Evolutionary conservation across 352 stramenopile species (phyloP), one percentile per base, ranked within the genome.

Genomic region (Pythium utonaiense): DNA sequence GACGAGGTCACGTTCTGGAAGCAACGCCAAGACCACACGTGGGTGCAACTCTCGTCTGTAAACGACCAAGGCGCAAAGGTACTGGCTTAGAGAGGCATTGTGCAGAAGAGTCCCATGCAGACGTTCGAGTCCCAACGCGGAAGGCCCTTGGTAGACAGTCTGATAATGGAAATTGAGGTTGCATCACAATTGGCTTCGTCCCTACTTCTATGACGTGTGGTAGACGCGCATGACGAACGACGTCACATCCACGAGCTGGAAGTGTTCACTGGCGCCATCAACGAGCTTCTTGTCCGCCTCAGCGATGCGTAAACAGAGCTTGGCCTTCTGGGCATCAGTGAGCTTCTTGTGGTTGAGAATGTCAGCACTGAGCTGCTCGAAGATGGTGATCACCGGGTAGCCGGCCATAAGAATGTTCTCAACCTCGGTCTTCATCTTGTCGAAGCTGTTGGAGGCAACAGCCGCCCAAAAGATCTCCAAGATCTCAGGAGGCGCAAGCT

Each of bases 231-330:
- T 92, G 49, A 95, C 84, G 63, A 80, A 91, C 12, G 86, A 91
- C 51, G 81, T 84, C 17, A 99, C 89, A 62, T 98, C 91, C 71
- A 99, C 82, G 42, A 99, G 78, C 73, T 99, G 96, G 69, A 99
- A 94, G 57, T 96, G 78, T 62, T 99, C 97, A 76, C 96, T 98
- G 14, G 91, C 94, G 22, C 95, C 95, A 66, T 99, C 95, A 13
- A 98, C 88, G 44, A 99, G 89, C 56, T 88, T 92, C 71, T 98
- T 98, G 78, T 99, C 96, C 9, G 92, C 91, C 71, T 98, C 84
- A 7, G 96, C 96, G 69, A 99, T 95, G 58, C 91, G 83, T 73
- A 98, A 78, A 53, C 82, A 94, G 47, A 99, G 86, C 40, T 93
- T 88, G 21, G 96, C 96, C 71, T 98, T 98, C 57, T 97, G 79